These are phyloP conservation scores for Hypholoma sublateritium DNA, from an alignment of 768 basidiomycete genomes.

Conservation along the genomic window DNA sequence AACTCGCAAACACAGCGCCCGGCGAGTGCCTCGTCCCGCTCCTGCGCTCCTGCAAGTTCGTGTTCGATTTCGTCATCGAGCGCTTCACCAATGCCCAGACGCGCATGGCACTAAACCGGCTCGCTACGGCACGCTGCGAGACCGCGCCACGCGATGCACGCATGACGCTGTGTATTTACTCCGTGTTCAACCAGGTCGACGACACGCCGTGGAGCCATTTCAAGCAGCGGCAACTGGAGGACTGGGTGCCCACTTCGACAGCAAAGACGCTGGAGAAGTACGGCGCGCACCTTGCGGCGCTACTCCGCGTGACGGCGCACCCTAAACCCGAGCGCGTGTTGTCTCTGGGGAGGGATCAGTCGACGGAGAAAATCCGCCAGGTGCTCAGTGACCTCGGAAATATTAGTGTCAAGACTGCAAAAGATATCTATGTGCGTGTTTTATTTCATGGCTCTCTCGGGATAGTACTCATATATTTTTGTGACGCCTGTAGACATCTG, in stretches of 20 bases:
- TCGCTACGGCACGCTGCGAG: neutral
- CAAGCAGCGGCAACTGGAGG: slow-evolving; percentile 2
- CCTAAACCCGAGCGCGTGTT: neutral
- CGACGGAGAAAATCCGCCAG: neutral
- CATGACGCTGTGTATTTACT: neutral
- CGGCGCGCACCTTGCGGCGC: neutral
- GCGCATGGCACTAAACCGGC: neutral
- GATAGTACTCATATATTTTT: neutral
- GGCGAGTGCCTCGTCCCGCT: neutral
- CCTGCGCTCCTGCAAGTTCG: neutral
- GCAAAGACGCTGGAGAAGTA: neutral
- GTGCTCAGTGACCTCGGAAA: neutral
- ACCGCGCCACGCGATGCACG: neutral
- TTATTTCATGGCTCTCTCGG: neutral
- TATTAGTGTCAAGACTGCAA: neutral
- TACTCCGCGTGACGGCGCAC: neutral
- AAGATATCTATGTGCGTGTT: slow-evolving; percentile 1
- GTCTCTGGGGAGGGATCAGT: neutral
- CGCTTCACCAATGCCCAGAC: neutral
- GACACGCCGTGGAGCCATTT: neutral
- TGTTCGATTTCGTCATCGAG: neutral
- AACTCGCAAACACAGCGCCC: neutral
- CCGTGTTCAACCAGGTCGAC: neutral
- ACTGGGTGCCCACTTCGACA: neutral
- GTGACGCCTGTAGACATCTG: neutral